Percentiles rank a stretch among this genome's conserved stretches.
Evolutionary conservation across 371 early-diverging fungal genomes (phyloP).

Genomic region (Mortierella polycephala): DNA sequence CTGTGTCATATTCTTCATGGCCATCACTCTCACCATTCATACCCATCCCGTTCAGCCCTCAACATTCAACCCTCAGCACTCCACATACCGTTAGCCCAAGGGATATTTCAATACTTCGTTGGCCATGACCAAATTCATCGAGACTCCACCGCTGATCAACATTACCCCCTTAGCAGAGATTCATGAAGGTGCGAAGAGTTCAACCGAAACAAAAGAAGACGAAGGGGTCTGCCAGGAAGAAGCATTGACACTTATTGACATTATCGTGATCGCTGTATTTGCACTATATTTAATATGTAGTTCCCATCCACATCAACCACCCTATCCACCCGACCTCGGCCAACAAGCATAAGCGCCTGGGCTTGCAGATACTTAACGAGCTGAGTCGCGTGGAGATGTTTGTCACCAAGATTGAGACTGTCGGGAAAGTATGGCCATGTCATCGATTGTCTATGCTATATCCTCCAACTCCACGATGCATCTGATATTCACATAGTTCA

Average conservation of each 20-base stretch:
- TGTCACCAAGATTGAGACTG: constrained; percentile 39
- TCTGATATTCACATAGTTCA: not conserved
- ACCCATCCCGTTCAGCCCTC: not conserved
- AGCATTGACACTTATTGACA: no score
- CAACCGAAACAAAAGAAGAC: no score
- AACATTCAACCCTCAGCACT: no score
- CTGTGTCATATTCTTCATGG: no score
- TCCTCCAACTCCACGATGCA: not conserved
- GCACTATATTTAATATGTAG: constrained; percentile 4
- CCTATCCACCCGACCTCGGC: constrained; percentile 53
- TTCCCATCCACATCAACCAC: constrained; percentile 48
- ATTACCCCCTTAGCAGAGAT: constrained; percentile 40
- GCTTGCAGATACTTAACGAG: constrained; percentile 50
- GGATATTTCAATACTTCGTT: no score
- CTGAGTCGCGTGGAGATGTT: constrained; percentile 51
- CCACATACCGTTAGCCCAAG: no score
- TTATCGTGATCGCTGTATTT: not conserved
- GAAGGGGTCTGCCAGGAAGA: no score
- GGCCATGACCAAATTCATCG: constrained; percentile 29
- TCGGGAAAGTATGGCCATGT: constrained; percentile 33
- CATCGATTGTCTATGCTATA: not conserved
- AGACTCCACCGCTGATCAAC: constrained; percentile 49
- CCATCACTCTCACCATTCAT: not conserved
- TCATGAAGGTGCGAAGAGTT: constrained; percentile 34
- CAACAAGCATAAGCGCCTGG: constrained; percentile 51